Conservation (phyloP, 2,329 filamentous ascomycete species). For the Davidsoniella neocaledoniae region DNA sequence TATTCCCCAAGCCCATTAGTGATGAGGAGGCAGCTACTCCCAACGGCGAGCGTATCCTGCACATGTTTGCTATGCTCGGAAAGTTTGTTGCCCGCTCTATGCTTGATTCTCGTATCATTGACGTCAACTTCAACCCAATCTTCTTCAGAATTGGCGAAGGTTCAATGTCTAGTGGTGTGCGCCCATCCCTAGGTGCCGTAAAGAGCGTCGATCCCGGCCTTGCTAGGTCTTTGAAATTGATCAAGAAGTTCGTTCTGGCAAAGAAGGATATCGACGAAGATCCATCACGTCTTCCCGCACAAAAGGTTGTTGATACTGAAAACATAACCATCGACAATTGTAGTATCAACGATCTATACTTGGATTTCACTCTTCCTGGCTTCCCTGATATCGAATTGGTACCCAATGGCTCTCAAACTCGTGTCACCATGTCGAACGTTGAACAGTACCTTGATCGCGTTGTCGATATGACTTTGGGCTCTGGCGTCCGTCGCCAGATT, state of each 20-base stretch:
- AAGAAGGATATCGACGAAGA: constrained; percentile 74
- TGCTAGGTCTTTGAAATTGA: constrained; percentile 66
- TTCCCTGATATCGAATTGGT: constrained; percentile 75
- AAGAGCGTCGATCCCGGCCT: constrained; percentile 77
- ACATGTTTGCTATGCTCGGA: constrained; percentile 82
- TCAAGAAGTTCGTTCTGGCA: constrained; percentile 71
- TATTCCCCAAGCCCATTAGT: constrained; percentile 85
- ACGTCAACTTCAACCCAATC: constrained; percentile 90
- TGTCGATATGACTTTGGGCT: constrained; percentile 79
- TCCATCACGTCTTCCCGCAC: constrained; percentile 40
- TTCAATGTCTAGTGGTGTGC: constrained; percentile 40
- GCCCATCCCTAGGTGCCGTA: constrained; percentile 74
- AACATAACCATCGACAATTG: constrained; percentile 60
- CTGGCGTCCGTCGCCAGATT: constrained; percentile 72
- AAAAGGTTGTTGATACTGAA: constrained; percentile 55
- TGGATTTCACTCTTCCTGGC: constrained; percentile 91
- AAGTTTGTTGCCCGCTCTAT: constrained; percentile 97
- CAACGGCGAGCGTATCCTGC: constrained; percentile 71
- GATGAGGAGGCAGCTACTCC: constrained; percentile 56
- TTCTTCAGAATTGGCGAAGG: constrained; percentile 88
- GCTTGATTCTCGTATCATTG: constrained; percentile 95
- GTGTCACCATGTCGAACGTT: constrained; percentile 84
- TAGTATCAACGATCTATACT: constrained; percentile 66
- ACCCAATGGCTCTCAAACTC: constrained; percentile 52
- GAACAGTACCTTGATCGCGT: constrained; percentile 74